phyloP scores from a whole-genome alignment of 805 yeast species.

The Candida maris region DNA sequence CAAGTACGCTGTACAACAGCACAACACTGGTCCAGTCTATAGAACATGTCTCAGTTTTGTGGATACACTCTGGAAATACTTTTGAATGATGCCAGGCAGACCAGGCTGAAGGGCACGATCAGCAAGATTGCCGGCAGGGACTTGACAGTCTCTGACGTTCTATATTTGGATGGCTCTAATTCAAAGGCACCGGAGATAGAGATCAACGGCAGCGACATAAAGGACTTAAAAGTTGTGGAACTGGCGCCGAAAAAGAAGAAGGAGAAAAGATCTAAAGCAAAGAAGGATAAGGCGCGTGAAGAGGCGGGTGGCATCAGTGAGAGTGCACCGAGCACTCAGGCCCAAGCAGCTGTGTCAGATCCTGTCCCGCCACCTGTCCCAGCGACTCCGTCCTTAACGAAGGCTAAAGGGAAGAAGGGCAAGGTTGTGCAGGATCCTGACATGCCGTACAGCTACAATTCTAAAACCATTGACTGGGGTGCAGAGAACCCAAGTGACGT shows the following conservation, averaged over 20 bases:
- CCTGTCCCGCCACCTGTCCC: conserved; percentile 7
- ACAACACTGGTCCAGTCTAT: too few relatives aligned
- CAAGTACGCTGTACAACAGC: too few relatives aligned
- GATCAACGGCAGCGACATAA: conserved; percentile 38
- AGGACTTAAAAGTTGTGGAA: conserved; percentile 54
- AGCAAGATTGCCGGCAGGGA: conserved; percentile 20
- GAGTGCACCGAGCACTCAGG: not conserved
- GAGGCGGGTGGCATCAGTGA: conserved; percentile 2
- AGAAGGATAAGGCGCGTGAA: conserved; percentile 10
- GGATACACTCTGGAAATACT: conserved; percentile 45
- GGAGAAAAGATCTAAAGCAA: conserved; percentile 18
- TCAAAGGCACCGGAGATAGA: conserved; percentile 17
- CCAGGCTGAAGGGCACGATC: conserved; percentile 25
- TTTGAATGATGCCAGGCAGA: conserved; percentile 36
- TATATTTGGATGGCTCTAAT: conserved; percentile 27
- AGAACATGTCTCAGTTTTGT: conserved; percentile 37
- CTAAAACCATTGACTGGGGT: conserved; percentile 44
- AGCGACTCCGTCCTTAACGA: conserved; percentile 11
- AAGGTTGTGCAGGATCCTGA: conserved; percentile 16
- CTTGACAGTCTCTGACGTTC: conserved; percentile 31
- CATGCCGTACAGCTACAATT: conserved; percentile 18
- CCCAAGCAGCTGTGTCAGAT: not conserved
- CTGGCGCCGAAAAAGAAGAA: conserved; percentile 39
- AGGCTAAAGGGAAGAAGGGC: conserved; percentile 16
- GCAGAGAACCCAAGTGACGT: conserved; percentile 44